These are phyloP conservation scores for Medicago ruthenica DNA, from an alignment of 306 rosid species.

Conservation along the genomic window DNA sequence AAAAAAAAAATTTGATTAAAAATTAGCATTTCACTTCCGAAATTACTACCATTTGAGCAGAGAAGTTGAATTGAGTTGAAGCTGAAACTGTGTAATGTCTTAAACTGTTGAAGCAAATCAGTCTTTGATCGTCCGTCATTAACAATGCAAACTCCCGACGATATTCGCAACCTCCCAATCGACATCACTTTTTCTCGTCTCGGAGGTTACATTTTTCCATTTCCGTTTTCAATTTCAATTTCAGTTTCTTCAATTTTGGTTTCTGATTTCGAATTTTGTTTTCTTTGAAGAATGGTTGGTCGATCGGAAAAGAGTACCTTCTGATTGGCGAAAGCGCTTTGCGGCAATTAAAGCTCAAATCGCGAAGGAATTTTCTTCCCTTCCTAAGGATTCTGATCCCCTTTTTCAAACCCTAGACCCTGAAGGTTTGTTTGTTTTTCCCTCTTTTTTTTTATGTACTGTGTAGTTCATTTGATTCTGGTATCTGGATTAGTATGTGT, in stretches of 20 bases:
- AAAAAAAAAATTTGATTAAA: too few relatives aligned
- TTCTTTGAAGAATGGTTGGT: slow-evolving; percentile 80
- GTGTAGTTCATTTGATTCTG: neutral
- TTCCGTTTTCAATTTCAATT: neutral
- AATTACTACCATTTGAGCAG: too few relatives aligned
- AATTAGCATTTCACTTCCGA: too few relatives aligned
- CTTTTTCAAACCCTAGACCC: slow-evolving; percentile 72
- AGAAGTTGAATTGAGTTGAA: slow-evolving; percentile 11
- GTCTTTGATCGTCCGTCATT: neutral
- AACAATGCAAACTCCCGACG: slow-evolving; percentile 69
- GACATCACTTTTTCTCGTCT: slow-evolving; percentile 95
- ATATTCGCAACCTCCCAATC: slow-evolving; percentile 80
- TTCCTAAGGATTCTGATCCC: slow-evolving; percentile 82
- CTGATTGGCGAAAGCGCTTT: slow-evolving; percentile 90
- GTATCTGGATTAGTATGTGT: neutral
- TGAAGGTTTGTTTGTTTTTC: slow-evolving; percentile 69
- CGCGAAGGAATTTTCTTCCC: slow-evolving; percentile 72
- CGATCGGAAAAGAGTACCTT: slow-evolving; percentile 88
- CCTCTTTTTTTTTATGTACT: neutral
- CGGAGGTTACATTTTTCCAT: slow-evolving; percentile 64
- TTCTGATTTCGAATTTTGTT: slow-evolving; percentile 31
- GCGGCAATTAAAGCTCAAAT: slow-evolving; percentile 71
- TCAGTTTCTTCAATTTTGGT: neutral
- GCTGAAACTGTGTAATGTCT: neutral
- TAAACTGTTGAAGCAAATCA: neutral